Evolutionary conservation across 2,329 filamentous ascomycete genomes (phyloP).

Genomic region (Aspergillus persii): DNA sequence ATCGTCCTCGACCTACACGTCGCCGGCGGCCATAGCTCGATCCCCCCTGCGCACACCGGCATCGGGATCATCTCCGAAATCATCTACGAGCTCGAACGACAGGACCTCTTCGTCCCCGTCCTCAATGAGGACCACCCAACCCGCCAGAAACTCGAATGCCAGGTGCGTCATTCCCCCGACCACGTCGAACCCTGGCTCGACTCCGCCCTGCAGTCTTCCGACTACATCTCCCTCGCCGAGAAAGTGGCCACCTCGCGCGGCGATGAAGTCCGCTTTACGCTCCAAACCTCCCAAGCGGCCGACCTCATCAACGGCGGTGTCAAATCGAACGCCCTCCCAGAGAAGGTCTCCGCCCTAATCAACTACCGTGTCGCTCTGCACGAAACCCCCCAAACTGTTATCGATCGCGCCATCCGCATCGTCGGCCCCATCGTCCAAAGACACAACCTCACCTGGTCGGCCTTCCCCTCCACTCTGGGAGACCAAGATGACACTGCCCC

Average conservation of each 20-base stretch:
- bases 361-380: conserved; percentile 60
- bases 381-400: conserved; percentile 48
- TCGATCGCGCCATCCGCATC: conserved; percentile 47
- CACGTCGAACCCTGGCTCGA: conserved; percentile 45
- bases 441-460: conserved; percentile 49
- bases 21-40: conserved; percentile 60
- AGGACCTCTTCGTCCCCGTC: conserved; percentile 53
- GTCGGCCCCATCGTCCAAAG: conserved; percentile 48
- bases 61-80: conserved; percentile 69
- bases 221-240: conserved; percentile 44
- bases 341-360: conserved; percentile 52
- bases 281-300: conserved; percentile 58
- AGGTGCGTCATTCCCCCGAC: conserved; percentile 54
- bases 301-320: conserved; percentile 56
- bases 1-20: conserved; percentile 58
- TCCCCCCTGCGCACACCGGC: conserved; percentile 62
- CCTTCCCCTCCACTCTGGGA: conserved; percentile 39
- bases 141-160: conserved; percentile 57
- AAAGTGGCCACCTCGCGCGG: conserved; percentile 40
- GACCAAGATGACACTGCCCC: conserved; percentile 2
- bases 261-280: conserved; percentile 49
- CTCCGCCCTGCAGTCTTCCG: conserved; percentile 43
- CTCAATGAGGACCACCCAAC: conserved; percentile 55
- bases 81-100: conserved; percentile 60
- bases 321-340: conserved; percentile 59